phyloP scores from a whole-genome alignment of 2,329 filamentous ascomycete species.

The Dactylonectria estremocensis region DNA sequence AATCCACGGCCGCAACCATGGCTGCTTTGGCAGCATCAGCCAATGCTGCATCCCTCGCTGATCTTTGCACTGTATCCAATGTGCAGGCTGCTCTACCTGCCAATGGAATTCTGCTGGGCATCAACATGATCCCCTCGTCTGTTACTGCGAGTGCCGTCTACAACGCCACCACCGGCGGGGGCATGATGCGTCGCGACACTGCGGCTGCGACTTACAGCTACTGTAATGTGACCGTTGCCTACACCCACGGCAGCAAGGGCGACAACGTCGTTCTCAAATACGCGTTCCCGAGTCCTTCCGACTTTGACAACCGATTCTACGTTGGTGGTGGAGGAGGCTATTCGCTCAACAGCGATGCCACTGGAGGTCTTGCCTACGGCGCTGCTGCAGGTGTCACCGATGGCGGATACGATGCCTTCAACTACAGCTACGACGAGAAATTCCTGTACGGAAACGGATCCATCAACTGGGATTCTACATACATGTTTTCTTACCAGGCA shows the following conservation, averaged over 20 bases:
- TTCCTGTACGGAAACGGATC: constrained; percentile 64
- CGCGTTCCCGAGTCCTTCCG: constrained; percentile 52
- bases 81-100: constrained; percentile 42
- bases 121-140: constrained; percentile 55
- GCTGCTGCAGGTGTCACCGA: constrained; percentile 58
- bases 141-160: constrained; percentile 53
- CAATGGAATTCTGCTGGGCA: constrained; percentile 32
- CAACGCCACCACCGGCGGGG: constrained; percentile 37
- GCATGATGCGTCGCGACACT: constrained; percentile 22
- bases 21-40: constrained; percentile 30
- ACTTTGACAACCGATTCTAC: constrained; percentile 62
- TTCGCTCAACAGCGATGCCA: constrained; percentile 45
- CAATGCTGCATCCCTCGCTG: constrained; percentile 37
- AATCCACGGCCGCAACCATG: constrained; percentile 13
- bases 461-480: constrained; percentile 64
- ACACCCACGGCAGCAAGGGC: constrained; percentile 51
- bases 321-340: constrained; percentile 62
- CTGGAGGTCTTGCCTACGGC: constrained; percentile 60
- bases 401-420: constrained; percentile 61
- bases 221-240: constrained; percentile 56
- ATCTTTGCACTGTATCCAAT: constrained; percentile 41
- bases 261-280: constrained; percentile 54
- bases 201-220: constrained; percentile 43
- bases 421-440: constrained; percentile 55
- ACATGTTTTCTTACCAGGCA: constrained; percentile 67